These are phyloP conservation scores for Gnaphalium uliginosum DNA, from an alignment of 129 eudicot genomes.

Conservation along the genomic window DNA sequence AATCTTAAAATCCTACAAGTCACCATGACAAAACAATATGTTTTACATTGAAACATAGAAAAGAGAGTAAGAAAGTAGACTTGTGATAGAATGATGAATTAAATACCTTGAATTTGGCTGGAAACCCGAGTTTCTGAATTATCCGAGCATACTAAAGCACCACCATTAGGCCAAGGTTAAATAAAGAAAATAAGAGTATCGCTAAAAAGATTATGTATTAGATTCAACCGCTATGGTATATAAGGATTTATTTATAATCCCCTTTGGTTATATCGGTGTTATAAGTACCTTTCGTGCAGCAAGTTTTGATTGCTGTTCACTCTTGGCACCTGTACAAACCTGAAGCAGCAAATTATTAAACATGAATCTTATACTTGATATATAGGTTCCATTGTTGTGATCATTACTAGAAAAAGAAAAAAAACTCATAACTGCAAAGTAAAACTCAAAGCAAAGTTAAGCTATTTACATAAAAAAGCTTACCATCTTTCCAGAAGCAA, in stretches of 20 bases:
- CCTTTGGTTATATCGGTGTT: neutral
- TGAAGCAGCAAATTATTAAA: slow-evolving; percentile 13
- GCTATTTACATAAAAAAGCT: slow-evolving; percentile 22
- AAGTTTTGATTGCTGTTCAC: slow-evolving; percentile 81
- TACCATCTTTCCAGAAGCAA: slow-evolving; percentile 96
- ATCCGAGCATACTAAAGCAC: slow-evolving; percentile 77
- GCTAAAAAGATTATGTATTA: neutral
- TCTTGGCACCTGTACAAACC: slow-evolving; percentile 97
- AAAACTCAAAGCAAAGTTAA: neutral
- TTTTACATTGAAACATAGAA: neutral
- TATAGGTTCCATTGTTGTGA: neutral
- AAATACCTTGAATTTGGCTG: slow-evolving; percentile 77
- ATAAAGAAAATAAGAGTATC: neutral
- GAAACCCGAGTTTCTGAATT: slow-evolving; percentile 88
- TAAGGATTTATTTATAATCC: neutral
- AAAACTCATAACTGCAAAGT: neutral
- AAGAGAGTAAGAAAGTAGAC: neutral
- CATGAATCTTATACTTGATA: neutral
- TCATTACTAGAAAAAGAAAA: neutral
- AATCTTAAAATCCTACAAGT: slow-evolving; percentile 75
- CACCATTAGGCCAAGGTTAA: slow-evolving; percentile 10
- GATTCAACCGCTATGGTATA: too few species aligned
- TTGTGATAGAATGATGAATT: neutral
- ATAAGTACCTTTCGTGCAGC: slow-evolving; percentile 79
- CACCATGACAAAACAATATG: neutral